Conservation (phyloP, 177 flowering plant species). For the Vitis hybrid region DNA sequence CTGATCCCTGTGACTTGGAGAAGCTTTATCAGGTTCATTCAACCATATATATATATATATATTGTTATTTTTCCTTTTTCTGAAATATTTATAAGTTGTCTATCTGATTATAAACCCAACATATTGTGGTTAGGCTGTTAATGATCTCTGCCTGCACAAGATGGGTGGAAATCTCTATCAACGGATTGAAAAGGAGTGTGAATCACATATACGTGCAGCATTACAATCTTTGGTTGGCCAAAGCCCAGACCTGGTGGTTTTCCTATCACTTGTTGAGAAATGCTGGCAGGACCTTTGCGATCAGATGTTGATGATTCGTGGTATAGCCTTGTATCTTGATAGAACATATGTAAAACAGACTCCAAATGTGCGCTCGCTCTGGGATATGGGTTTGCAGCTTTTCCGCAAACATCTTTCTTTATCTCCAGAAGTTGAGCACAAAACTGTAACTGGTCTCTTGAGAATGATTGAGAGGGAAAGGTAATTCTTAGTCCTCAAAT, state of each 20-base stretch:
- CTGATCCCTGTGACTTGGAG: slow-evolving; percentile 82
- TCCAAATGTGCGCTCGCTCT: slow-evolving; percentile 77
- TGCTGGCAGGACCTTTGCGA: slow-evolving; percentile 98
- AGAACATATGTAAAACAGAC: slow-evolving; percentile 95
- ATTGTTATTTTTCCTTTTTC: neutral
- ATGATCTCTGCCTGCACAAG: slow-evolving; percentile 87
- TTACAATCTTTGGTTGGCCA: slow-evolving; percentile 85
- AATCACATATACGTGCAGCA: slow-evolving; percentile 68
- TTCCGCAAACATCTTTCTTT: slow-evolving; percentile 88
- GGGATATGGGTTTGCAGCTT: slow-evolving; percentile 99
- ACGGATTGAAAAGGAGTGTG: slow-evolving; percentile 87
- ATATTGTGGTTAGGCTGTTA: slow-evolving; percentile 66
- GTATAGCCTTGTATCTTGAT: slow-evolving; percentile 92
- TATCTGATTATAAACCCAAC: neutral
- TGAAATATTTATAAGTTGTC: neutral
- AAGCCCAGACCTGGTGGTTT: slow-evolving; percentile 92
- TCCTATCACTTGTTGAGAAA: slow-evolving; percentile 85
- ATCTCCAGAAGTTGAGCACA: slow-evolving; percentile 92
- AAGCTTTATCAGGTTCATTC: slow-evolving; percentile 81
- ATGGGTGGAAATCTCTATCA: slow-evolving; percentile 93
- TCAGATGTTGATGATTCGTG: slow-evolving; percentile 96
- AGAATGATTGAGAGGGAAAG: slow-evolving; percentile 96
- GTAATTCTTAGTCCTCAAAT: slow-evolving; percentile 32
- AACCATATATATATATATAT: neutral
- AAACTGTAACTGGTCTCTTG: slow-evolving; percentile 92